Percentiles rank a stretch among this genome's conserved stretches.
Evolutionary conservation across 192 early-diverging fungal genomes (phyloP).

Genomic region (Umbelopsis isabellina): DNA sequence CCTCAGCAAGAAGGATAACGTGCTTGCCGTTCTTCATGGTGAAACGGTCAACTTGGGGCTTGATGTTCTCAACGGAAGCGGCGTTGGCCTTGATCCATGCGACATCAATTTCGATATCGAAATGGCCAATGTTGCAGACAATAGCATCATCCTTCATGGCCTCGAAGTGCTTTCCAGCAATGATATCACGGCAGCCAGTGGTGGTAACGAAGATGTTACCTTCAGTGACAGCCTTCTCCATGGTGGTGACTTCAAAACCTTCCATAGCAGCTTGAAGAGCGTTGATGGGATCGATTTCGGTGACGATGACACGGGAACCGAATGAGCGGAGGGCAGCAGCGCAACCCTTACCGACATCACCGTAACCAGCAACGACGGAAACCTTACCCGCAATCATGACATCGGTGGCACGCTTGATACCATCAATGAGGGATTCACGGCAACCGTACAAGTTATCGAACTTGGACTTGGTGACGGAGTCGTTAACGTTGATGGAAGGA

Average conservation of each 20-base stretch:
- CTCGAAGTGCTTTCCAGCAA: conserved; percentile 90
- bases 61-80: conserved; percentile 88
- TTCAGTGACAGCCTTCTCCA: conserved; percentile 91
- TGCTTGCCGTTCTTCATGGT: conserved; percentile 87
- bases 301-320: conserved; percentile 97
- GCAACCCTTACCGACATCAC: conserved; percentile 99
- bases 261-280: conserved; percentile 99
- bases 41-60: conserved; percentile 98
- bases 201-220: conserved; percentile 99
- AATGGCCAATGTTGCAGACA: conserved; percentile 99
- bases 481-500: conserved; percentile 99
- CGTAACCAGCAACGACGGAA: conserved; percentile 97
- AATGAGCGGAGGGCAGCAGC: conserved; percentile 96
- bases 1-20: conserved; percentile 98
- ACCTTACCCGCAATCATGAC: conserved; percentile 99
- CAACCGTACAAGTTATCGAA: conserved; percentile 99
- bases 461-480: conserved; percentile 99
- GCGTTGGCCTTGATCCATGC: conserved; percentile 98
- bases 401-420: conserved; percentile 99
- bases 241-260: conserved; percentile 99
- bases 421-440: conserved; percentile 98
- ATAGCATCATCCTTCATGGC: conserved; percentile 98
- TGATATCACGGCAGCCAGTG: conserved; percentile 99
- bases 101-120: conserved; percentile 98
- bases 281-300: conserved; percentile 99